Evolutionary conservation across 257 asterid genomes (phyloP).

Genomic region (Fraxinus quadrangulata): DNA sequence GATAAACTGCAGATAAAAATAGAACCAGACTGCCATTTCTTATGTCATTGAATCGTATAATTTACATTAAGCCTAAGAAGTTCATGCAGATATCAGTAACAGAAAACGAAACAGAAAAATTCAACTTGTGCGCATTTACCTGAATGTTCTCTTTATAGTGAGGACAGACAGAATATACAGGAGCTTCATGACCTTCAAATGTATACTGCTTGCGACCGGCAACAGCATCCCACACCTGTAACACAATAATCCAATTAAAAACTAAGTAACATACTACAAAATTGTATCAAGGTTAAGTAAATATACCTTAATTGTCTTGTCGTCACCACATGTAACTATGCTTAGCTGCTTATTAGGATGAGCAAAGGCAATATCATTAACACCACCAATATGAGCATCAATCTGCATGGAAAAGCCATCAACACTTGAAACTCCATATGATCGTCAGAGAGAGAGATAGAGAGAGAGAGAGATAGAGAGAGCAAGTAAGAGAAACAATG

Average conservation of each 20-base stretch:
- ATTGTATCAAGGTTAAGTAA: slow-evolving; percentile 16
- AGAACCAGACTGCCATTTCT: slow-evolving; percentile 33
- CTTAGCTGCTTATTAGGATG: slow-evolving; percentile 94
- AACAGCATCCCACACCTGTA: slow-evolving; percentile 92
- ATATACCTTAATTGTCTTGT: slow-evolving; percentile 80
- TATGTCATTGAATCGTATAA: slow-evolving; percentile 18
- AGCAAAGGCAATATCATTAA: slow-evolving; percentile 89
- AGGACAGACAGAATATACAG: slow-evolving; percentile 93
- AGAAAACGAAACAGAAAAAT: not conserved
- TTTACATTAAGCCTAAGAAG: not conserved
- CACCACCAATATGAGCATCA: slow-evolving; percentile 92
- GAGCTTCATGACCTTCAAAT: slow-evolving; percentile 93
- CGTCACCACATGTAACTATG: slow-evolving; percentile 91
- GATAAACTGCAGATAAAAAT: slow-evolving; percentile 63
- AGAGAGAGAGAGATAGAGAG: not conserved
- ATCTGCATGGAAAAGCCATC: slow-evolving; percentile 49
- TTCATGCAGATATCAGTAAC: slow-evolving; percentile 18
- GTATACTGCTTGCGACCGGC: slow-evolving; percentile 69
- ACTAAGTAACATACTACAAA: slow-evolving; percentile 13
- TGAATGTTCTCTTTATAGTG: slow-evolving; percentile 87
- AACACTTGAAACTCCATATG: slow-evolving; percentile 21
- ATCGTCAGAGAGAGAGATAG: not conserved
- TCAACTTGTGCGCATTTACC: slow-evolving; percentile 35
- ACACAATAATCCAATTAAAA: slow-evolving; percentile 23
- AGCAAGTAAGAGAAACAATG: not conserved